Evolutionary conservation across 73 alveolate genomes (phyloP), one percentile per base, ranked within the genome.

Genomic region (Paramecium sonneborni): DNA sequence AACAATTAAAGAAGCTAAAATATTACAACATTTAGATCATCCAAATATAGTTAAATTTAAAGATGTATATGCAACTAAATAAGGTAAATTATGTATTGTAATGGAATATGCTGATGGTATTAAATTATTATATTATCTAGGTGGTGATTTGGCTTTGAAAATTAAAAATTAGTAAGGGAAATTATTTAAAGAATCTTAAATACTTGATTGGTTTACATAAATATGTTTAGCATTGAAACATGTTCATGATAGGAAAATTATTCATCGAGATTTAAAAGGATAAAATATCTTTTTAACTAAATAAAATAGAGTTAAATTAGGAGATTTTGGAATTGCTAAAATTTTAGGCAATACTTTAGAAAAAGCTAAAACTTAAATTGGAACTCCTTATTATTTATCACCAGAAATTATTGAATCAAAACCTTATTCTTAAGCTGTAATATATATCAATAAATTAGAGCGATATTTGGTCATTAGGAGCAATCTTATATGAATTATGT

Each of bases 321-420:
- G 99, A 20, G 99, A 98, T 95, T 98, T 98, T 93, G 99, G 99
- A 37, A 98, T 98, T 6, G 97, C 99, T 18, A 98, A 95, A 95
- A 98, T 98, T 30, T 94, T 98, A 21, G 95, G 93, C 62, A 97
- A 93, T 48, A 96, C 99, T 15, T 86, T 93, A 5, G 99, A 95
- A 57, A 95, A 96, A 84, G 99, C 99, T 3, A 94, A 89, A 92
- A 98, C 99, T n/a, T 95, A 93, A 43, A 98, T 98, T 6, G 99
- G 99, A 20, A 98, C 99, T 3, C 99, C 99, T n/a, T 98, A 98
- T 90, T 98, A 98, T 94, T 95, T 98, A 96, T 94, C 97, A 0
- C 99, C 99, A 20, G 99, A 98, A 91, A 98, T 96, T n/a, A 96
- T 98, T 93, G 96, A 97, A 93, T 95, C 94, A 79, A 88, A 95